phyloP scores from a whole-genome alignment of 495 filamentous ascomycete species.

The Penicillium ucsense region DNA sequence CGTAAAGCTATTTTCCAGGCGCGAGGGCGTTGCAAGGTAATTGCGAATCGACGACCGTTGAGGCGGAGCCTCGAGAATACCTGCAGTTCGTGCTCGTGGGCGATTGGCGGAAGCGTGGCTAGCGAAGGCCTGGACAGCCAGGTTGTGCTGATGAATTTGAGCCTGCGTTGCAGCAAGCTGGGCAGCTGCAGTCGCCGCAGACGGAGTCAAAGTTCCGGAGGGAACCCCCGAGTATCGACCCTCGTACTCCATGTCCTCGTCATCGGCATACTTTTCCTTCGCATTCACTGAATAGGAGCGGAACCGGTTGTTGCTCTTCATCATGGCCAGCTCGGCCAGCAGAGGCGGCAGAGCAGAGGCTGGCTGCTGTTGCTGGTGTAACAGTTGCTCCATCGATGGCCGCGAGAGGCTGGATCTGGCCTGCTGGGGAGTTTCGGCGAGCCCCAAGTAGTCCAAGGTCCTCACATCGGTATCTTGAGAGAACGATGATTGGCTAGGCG shows the following conservation, averaged over 20 bases:
- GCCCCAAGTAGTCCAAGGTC: slow-evolving; percentile 89
- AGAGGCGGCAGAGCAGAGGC: slow-evolving; percentile 53
- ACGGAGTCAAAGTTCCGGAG: slow-evolving; percentile 60
- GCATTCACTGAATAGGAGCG: slow-evolving; percentile 97
- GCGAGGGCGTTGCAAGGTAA: slow-evolving; percentile 68
- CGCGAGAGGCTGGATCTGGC: slow-evolving; percentile 60
- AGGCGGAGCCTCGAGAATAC: slow-evolving; percentile 77
- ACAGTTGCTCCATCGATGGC: slow-evolving; percentile 31
- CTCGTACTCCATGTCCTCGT: slow-evolving; percentile 77
- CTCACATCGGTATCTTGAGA: slow-evolving; percentile 84
- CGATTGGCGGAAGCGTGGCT: slow-evolving; percentile 71
- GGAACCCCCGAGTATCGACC: slow-evolving; percentile 46
- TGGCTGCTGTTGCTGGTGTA: slow-evolving; percentile 51
- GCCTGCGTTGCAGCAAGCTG: slow-evolving; percentile 75
- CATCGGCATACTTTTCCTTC: slow-evolving; percentile 91
- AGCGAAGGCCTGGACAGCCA: slow-evolving; percentile 85
- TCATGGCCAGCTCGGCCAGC: slow-evolving; percentile 68
- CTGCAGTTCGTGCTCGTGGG: slow-evolving; percentile 81
- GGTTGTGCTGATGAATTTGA: slow-evolving; percentile 85
- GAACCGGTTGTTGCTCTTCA: slow-evolving; percentile 75
- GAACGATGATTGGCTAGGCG: slow-evolving; percentile 81
- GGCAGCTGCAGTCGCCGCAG: slow-evolving; percentile 58
- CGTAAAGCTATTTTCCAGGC: slow-evolving; percentile 75
- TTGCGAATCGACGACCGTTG: slow-evolving; percentile 60
- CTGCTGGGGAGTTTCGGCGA: slow-evolving; percentile 89